These are phyloP conservation scores for Sphagnurus paluster DNA, from an alignment of 1,284 basidiomycete genomes.

Conservation along the genomic window DNA sequence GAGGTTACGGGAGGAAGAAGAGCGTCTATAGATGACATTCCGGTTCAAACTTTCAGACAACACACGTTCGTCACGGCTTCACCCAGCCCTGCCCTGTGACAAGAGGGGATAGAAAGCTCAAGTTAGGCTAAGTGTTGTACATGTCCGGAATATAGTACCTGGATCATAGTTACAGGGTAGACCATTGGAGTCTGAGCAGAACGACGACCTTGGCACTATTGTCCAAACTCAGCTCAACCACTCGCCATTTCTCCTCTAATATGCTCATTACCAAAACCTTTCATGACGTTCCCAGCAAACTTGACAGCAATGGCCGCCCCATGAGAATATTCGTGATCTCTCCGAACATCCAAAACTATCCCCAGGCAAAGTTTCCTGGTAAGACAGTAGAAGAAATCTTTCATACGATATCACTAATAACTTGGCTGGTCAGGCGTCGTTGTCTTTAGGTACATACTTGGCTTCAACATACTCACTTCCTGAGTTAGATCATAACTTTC, in stretches of 20 bases:
- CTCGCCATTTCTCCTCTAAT: neutral
- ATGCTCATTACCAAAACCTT: slow-evolving; percentile 85
- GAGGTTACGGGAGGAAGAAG: slow-evolving; percentile 1
- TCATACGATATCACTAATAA: too few relatives aligned
- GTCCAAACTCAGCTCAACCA: neutral
- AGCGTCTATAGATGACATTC: neutral
- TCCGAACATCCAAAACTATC: slow-evolving; percentile 70
- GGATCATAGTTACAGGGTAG: too few relatives aligned
- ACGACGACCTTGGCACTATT: neutral
- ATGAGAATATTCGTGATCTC: slow-evolving; percentile 80
- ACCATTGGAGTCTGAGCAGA: neutral
- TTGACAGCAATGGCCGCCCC: slow-evolving; percentile 60
- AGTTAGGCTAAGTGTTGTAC: too few relatives aligned
- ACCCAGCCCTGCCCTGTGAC: too few relatives aligned
- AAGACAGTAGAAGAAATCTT: too few relatives aligned
- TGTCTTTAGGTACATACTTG: slow-evolving; percentile 73
- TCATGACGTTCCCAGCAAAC: slow-evolving; percentile 72
- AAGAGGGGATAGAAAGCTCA: too few relatives aligned
- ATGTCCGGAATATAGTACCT: too few relatives aligned
- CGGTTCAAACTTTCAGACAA: slow-evolving; percentile 4
- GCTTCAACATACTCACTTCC: neutral
- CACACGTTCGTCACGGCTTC: slow-evolving; percentile 20
- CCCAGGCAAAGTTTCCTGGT: slow-evolving; percentile 83
- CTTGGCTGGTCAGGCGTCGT: slow-evolving; percentile 57
- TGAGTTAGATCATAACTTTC: slow-evolving; percentile 2